These are phyloP conservation scores for Naganishia onofrii DNA, from an alignment of 768 basidiomycete genomes.

Conservation along the genomic window DNA sequence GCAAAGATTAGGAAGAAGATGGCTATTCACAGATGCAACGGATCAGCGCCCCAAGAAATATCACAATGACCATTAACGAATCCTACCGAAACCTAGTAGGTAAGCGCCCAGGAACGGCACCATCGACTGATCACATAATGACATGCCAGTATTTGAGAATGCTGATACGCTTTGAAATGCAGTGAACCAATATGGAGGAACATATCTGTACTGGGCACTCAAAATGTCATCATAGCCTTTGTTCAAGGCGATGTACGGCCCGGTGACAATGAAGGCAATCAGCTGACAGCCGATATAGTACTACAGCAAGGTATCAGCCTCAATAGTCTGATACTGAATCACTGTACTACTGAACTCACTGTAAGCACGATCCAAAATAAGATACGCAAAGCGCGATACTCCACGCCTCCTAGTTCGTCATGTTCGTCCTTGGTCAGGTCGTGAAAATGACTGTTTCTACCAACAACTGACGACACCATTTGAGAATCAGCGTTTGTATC, in stretches of 20 bases:
- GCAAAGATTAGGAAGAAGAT: conserved; percentile 76
- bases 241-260: conserved; percentile 68
- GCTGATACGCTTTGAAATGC: conserved; percentile 79
- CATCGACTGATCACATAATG: conserved; percentile 81
- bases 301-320: conserved; percentile 54
- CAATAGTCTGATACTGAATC: neutral
- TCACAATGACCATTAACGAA: neutral
- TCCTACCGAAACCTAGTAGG: conserved; percentile 60
- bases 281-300: conserved; percentile 75
- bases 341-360: conserved; percentile 56
- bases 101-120: conserved; percentile 84
- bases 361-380: conserved; percentile 74
- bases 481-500: neutral
- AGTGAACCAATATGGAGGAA: conserved; percentile 73
- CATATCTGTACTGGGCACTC: conserved; percentile 58
- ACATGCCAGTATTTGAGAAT: conserved; percentile 84
- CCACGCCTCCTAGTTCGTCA: conserved; percentile 89
- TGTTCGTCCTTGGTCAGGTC: conserved; percentile 71
- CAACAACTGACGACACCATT: conserved; percentile 57
- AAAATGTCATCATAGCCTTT: conserved; percentile 64
- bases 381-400: conserved; percentile 78
- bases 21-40: conserved; percentile 29
- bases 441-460: conserved; percentile 65
- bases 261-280: conserved; percentile 68
- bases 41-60: neutral